These are phyloP conservation scores for Coniophora puteana DNA, from an alignment of 1,284 basidiomycete genomes.

Conservation along the genomic window DNA sequence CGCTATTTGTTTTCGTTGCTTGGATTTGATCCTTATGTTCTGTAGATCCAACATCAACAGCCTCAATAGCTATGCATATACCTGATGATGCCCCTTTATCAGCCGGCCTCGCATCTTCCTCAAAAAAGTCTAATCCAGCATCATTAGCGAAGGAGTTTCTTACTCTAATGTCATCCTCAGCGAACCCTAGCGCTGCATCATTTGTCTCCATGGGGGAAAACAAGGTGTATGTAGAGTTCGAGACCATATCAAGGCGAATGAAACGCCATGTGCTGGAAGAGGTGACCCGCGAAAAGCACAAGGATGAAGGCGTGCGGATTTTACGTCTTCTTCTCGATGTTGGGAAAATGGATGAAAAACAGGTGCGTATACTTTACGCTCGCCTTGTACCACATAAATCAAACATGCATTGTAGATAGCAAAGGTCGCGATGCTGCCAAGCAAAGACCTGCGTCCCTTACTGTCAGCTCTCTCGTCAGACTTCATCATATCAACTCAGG, in stretches of 20 bases:
- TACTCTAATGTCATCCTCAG: constrained; percentile 70
- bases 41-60: constrained; percentile 60
- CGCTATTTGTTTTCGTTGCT: constrained; percentile 10
- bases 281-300: constrained; percentile 81
- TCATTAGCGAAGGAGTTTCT: constrained; percentile 73
- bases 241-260: constrained; percentile 69
- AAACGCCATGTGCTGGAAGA: constrained; percentile 76
- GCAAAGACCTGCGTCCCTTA: constrained; percentile 82
- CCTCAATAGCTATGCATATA: constrained; percentile 57
- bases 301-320: constrained; percentile 83
- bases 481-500: constrained; percentile 83
- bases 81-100: constrained; percentile 56
- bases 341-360: constrained; percentile 98
- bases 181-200: constrained; percentile 72
- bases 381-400: background rate
- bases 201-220: constrained; percentile 70
- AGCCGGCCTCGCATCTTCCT: constrained; percentile 51
- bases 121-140: constrained; percentile 56
- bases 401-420: constrained; percentile 61
- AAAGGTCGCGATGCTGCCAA: constrained; percentile 89
- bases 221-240: constrained; percentile 81
- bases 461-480: constrained; percentile 78
- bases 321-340: constrained; percentile 78
- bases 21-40: constrained; percentile 10
- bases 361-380: constrained; percentile 46